These are phyloP conservation scores for Hyphopichia pseudoburtonii DNA, from an alignment of 1,139 yeast genomes.

Conservation along the genomic window DNA sequence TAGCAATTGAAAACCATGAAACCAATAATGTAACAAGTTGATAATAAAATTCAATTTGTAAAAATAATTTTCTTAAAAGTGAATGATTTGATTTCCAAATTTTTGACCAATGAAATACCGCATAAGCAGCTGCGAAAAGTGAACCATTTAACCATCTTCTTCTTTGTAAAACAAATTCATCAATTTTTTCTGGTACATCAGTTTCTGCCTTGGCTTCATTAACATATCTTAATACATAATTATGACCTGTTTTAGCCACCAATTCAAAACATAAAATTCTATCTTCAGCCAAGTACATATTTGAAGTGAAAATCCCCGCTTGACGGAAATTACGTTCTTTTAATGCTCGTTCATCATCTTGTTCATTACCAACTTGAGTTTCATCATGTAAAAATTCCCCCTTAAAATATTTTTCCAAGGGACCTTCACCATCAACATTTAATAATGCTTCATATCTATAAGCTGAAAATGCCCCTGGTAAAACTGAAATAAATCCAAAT, in stretches of 20 bases:
- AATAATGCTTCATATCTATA: conserved; percentile 71
- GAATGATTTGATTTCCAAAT: conserved; percentile 73
- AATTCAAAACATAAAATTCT: conserved; percentile 80
- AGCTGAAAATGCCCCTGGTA: conserved; percentile 89
- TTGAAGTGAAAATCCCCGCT: conserved; percentile 72
- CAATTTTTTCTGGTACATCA: conserved; percentile 74
- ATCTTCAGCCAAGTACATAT: conserved; percentile 86
- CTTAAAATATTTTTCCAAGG: conserved; percentile 74
- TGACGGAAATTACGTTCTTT: conserved; percentile 45
- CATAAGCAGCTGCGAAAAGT: conserved; percentile 77
- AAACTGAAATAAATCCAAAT: conserved; percentile 77
- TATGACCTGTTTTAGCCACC: conserved; percentile 63
- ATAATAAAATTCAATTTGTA: conserved; percentile 71
- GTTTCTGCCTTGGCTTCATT: conserved; percentile 79
- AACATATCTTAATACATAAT: conserved; percentile 70
- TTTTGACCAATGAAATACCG: conserved; percentile 68
- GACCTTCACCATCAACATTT: conserved; percentile 66
- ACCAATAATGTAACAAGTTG: conserved; percentile 65
- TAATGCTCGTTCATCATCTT: conserved; percentile 44
- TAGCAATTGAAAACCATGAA: conserved; percentile 79
- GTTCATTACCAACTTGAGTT: conserved; percentile 33
- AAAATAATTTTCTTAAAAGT: conserved; percentile 55
- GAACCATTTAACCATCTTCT: conserved; percentile 88
- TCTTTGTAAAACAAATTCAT: conserved; percentile 74
- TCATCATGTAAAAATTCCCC: conserved; percentile 70